Conservation (phyloP, 257 asterid genomes). For the Henckelia pumila region DNA sequence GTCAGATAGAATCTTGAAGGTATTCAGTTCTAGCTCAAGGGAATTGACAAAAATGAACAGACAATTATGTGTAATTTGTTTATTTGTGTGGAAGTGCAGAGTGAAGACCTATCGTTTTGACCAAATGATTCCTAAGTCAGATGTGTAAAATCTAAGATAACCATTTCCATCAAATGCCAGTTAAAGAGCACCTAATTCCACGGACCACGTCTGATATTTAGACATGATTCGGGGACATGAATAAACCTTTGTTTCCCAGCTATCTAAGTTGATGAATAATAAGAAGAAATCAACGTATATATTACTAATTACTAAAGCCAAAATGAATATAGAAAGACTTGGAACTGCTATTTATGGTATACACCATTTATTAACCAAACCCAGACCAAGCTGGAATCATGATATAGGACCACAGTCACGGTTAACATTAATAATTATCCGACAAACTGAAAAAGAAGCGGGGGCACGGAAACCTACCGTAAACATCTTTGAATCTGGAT, state of each 20-base stretch:
- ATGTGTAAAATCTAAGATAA: neutral
- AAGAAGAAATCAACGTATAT: neutral
- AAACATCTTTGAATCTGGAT: conserved; percentile 97
- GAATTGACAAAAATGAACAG: neutral
- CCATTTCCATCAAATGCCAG: neutral
- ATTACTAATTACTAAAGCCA: no score
- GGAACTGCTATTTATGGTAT: neutral
- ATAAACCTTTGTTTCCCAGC: neutral
- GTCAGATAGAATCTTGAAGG: conserved; percentile 9
- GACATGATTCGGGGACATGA: neutral
- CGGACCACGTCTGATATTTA: neutral
- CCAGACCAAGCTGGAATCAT: conserved; percentile 11
- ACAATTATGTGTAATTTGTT: neutral
- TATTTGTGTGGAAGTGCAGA: neutral
- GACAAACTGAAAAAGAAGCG: conserved; percentile 1
- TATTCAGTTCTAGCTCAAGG: conserved; percentile 10
- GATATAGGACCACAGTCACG: conserved; percentile 1
- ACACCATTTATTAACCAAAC: conserved; percentile 2
- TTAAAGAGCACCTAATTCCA: neutral
- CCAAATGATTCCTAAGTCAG: neutral
- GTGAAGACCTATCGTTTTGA: neutral
- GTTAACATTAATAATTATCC: neutral
- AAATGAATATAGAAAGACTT: neutral
- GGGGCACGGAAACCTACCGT: conserved; percentile 45
- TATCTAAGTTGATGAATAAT: neutral